Evolutionary conservation across 345 rosid genomes (phyloP).

Genomic region (Jatropha curcas): DNA sequence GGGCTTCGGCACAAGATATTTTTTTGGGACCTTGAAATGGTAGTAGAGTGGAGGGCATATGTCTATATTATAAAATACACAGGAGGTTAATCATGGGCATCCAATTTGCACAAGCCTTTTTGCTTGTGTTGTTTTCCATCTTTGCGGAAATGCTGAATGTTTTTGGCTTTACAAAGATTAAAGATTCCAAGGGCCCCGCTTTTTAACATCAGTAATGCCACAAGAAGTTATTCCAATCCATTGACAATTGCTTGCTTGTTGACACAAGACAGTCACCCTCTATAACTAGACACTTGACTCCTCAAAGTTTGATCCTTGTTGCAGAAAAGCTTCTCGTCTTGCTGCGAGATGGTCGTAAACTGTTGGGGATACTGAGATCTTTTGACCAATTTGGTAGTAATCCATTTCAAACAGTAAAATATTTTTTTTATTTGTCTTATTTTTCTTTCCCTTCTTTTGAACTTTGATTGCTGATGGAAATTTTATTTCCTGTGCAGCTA

Average conservation of each 20-base stretch:
- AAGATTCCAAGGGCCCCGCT: background rate
- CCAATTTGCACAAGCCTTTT: slow-evolving; percentile 3
- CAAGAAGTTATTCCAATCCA: background rate
- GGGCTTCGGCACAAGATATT: background rate
- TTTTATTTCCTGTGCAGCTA: slow-evolving; percentile 17
- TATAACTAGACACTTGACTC: background rate
- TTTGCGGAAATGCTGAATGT: background rate
- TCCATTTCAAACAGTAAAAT: background rate
- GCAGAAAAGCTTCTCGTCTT: slow-evolving; percentile 82
- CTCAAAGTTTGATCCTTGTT: background rate
- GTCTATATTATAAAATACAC: background rate
- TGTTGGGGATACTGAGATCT: slow-evolving; percentile 80
- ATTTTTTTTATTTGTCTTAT: background rate
- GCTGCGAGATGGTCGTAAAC: slow-evolving; percentile 89
- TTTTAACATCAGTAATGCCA: background rate
- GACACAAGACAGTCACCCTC: background rate
- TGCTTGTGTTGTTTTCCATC: background rate
- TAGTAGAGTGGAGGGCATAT: background rate
- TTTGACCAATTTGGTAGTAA: slow-evolving; percentile 86
- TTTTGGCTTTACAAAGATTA: slow-evolving; percentile 13
- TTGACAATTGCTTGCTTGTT: background rate
- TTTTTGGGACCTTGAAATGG: background rate
- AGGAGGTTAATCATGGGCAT: background rate
- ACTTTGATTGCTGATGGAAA: slow-evolving; percentile 5
- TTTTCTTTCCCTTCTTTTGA: slow-evolving; percentile 1